Evolutionary conservation across 1,139 yeast species (phyloP), one percentile per base, ranked within the genome.

Genomic region (Kodamaea suecica): DNA sequence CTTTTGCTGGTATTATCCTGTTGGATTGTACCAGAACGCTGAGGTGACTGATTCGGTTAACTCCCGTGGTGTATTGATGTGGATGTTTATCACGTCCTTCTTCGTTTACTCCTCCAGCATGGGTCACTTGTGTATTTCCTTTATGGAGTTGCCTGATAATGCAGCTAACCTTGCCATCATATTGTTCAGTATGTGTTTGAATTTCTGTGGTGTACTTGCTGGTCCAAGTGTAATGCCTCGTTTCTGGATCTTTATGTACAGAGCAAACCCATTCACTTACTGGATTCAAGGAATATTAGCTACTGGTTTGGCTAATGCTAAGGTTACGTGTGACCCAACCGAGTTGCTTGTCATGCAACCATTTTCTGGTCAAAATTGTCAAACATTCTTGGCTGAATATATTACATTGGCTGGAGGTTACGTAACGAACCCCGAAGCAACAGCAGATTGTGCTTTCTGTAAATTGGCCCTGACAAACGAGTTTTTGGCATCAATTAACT

Each of bases 171-270:
- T 81, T 40, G 78, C 81, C 3, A 67, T 75, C 23, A 55, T 84
- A 57, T 52, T 81, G 50, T 83, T 81, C 59, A 75, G 88, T 13
- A 61, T 84, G 71, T 70, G 81, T 43, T 65, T 84, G 57, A 73
- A 78, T 38, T 85, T 86, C 77, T 81, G 92, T 64, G 95, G 95
- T 73, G 94, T 84, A 29, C 63, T 86, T 58, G 84, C 77, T 10
- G 70, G 80, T 23, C 76, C 81, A 20, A 53, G 61, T n/a, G 64
- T 62, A 11, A 59, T 84, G 62, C 67, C 67, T 20, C 56, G 66
- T 3, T 64, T 66, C 55, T 67, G 73, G 73, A 66, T 66, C 34
- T 86, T 84, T 64, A 68, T 70, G 74, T 70, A 69, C 65, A 70
- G 87, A 53, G 69, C 65, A 25, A 78, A 80, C 34, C 90, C 90